Conservation (phyloP, 176 grass and related monocot species). For the Avena insularis region DNA sequence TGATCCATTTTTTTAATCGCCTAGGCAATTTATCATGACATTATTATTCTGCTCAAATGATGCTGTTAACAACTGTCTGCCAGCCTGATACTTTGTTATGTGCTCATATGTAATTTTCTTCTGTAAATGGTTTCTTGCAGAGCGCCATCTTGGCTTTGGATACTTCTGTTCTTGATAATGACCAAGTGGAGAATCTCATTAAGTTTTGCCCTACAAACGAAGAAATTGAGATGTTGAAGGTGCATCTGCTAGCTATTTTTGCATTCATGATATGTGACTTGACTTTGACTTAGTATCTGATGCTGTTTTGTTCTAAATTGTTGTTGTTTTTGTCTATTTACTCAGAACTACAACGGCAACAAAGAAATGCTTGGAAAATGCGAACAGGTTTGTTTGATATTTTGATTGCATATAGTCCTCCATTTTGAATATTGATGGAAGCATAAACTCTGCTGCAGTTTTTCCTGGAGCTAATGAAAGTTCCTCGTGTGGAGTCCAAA, state of each 20-base stretch:
- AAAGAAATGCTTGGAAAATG: constrained; percentile 98
- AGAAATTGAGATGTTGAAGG: constrained; percentile 98
- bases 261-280: constrained; percentile 17
- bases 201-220: constrained; percentile 98
- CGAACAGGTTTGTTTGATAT: constrained; percentile 81
- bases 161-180: constrained; percentile 88
- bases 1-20: constrained; percentile 33
- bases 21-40: constrained; percentile 37
- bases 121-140: constrained; percentile 51
- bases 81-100: constrained; percentile 7
- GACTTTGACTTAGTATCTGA: constrained; percentile 17
- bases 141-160: constrained; percentile 87
- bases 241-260: constrained; percentile 44
- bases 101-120: constrained; percentile 34
- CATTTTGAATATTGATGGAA: constrained; percentile 40
- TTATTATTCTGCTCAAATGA: constrained; percentile 11
- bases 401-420: constrained; percentile 19
- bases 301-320: constrained; percentile 30
- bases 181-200: constrained; percentile 99
- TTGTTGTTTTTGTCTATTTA: constrained; percentile 3
- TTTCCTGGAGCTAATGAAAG: constrained; percentile 96
- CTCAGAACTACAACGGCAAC: constrained; percentile 81
- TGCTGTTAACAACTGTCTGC: constrained; percentile 6
- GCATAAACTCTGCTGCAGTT: constrained; percentile 61
- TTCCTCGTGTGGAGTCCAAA: constrained; percentile 95